Evolutionary conservation across 1,284 basidiomycete genomes (phyloP).

Genomic region (Pseudozyma sp.): DNA sequence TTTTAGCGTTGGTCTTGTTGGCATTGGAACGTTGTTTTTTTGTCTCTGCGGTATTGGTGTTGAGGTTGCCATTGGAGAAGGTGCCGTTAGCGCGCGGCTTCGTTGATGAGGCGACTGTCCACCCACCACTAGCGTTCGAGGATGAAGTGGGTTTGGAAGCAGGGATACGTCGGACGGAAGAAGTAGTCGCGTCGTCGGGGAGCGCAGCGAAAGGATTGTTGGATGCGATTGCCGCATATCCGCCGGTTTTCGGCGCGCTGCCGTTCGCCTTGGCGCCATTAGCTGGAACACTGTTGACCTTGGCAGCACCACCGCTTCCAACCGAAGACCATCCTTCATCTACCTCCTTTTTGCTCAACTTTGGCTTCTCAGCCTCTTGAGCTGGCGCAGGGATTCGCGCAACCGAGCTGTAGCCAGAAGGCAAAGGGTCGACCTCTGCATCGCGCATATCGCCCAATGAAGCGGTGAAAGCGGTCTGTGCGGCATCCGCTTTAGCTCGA

Average conservation of each 20-base stretch:
- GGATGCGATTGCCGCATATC: conserved; percentile 28
- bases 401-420: conserved; percentile 26
- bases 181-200: conserved; percentile 38
- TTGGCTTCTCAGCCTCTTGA: conserved; percentile 10
- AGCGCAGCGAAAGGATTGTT: conserved; percentile 54
- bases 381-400: conserved; percentile 40
- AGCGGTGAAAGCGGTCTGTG: conserved; percentile 20
- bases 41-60: conserved; percentile 20
- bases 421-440: conserved; percentile 35
- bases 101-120: conserved; percentile 19
- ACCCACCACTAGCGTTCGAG: conserved; percentile 10
- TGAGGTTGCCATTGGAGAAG: neutral
- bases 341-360: conserved; percentile 25
- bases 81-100: conserved; percentile 1
- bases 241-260: neutral
- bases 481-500: conserved; percentile 22
- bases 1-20: conserved; percentile 53
- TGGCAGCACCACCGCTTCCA: conserved; percentile 21
- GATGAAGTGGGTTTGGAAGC: conserved; percentile 7
- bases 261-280: conserved; percentile 7
- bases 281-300: conserved; percentile 7
- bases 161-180: conserved; percentile 22
- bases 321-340: conserved; percentile 50
- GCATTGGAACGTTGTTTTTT: conserved; percentile 64
- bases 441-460: conserved; percentile 48